Conservation (phyloP, 768 basidiomycete species). For the Boletellus sp. region DNA sequence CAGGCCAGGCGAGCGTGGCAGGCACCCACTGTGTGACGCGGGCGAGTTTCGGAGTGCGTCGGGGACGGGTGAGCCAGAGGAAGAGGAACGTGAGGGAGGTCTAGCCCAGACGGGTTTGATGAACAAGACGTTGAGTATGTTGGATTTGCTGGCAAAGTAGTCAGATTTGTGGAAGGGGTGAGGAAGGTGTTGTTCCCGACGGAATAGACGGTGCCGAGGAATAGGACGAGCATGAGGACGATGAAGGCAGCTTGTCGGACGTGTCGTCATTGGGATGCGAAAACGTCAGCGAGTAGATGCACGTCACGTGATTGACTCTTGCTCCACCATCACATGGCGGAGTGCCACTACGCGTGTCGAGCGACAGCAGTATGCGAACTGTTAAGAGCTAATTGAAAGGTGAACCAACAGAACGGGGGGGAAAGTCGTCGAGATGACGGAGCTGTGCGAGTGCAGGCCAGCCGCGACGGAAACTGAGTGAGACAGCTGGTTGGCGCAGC, state of each 20-base stretch:
- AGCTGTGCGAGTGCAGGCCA: no score
- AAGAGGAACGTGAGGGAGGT: conserved; percentile 65
- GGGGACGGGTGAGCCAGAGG: conserved; percentile 56
- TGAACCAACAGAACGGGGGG: no score
- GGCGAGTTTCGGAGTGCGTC: conserved; percentile 35
- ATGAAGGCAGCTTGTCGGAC: conserved; percentile 35
- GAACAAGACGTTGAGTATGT: conserved; percentile 78
- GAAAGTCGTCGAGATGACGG: no score
- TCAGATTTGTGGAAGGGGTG: conserved; percentile 61
- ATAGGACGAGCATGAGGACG: conserved; percentile 43
- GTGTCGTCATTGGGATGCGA: neutral
- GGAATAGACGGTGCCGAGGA: conserved; percentile 82
- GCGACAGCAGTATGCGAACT: no score
- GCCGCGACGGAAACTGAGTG: no score
- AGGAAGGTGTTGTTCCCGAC: conserved; percentile 57
- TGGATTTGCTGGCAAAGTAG: conserved; percentile 80
- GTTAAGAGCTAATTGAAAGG: no score
- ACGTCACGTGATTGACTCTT: no score
- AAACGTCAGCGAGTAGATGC: no score
- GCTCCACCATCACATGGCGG: no score
- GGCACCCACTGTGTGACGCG: conserved; percentile 52
- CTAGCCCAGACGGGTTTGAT: conserved; percentile 92
- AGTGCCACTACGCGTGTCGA: no score
- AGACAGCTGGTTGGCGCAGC: no score
- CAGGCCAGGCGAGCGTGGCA: conserved; percentile 65